Evolutionary conservation across 2,329 filamentous ascomycete species (phyloP).

Genomic region (Trichoderma harzianum): DNA sequence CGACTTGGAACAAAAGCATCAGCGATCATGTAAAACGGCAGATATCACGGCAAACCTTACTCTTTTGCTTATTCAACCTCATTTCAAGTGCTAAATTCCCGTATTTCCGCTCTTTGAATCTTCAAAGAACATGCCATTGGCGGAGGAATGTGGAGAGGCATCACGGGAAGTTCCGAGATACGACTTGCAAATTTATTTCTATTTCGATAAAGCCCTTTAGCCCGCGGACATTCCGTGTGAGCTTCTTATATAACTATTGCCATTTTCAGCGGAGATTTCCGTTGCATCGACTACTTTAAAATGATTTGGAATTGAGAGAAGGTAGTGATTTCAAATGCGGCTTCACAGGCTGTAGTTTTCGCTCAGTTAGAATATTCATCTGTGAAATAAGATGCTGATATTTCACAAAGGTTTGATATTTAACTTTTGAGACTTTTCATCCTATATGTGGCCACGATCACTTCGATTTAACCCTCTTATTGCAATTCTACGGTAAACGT

Average conservation of each 20-base stretch:
- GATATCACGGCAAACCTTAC: not conserved
- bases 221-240: not conserved
- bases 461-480: not conserved
- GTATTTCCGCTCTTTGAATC: not conserved
- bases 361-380: not conserved
- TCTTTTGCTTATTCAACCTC: not conserved
- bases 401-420: not conserved
- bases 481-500: not conserved
- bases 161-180: not conserved
- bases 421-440: not conserved
- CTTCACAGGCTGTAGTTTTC: not conserved
- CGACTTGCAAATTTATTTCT: not conserved
- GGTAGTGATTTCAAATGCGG: not conserved
- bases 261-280: not conserved
- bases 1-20: not conserved
- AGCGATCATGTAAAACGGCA: not conserved
- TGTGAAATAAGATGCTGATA: not conserved
- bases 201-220: not conserved
- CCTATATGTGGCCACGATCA: not conserved
- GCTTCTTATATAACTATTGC: not conserved
- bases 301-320: not conserved
- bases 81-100: not conserved
- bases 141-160: not conserved
- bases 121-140: not conserved
- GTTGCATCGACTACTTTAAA: not conserved